Conservation (phyloP, 2,329 filamentous ascomycete genomes). For the Thielaviopsis musarum region DNA sequence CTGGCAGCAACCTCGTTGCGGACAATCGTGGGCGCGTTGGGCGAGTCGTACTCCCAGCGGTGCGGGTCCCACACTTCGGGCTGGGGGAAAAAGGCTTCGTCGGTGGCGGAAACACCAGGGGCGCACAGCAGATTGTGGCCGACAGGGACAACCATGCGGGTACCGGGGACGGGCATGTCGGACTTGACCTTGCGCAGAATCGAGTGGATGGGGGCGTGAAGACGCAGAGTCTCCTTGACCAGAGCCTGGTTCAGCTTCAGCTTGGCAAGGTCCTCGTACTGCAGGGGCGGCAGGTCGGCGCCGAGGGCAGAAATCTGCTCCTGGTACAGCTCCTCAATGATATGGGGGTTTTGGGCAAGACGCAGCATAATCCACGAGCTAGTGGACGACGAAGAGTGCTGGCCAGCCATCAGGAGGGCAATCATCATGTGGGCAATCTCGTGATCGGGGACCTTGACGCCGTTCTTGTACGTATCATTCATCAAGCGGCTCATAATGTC, state of each 20-base stretch:
- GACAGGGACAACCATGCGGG: conserved; percentile 66
- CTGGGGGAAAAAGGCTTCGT: conserved; percentile 63
- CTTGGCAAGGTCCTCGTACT: conserved; percentile 61
- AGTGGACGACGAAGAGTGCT: conserved; percentile 76
- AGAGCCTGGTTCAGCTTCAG: conserved; percentile 70
- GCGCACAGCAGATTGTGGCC: conserved; percentile 70
- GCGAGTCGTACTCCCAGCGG: conserved; percentile 60
- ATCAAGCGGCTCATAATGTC: conserved; percentile 90
- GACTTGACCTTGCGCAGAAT: conserved; percentile 86
- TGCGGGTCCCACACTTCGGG: conserved; percentile 76
- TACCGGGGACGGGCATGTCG: conserved; percentile 69
- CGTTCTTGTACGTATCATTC: conserved; percentile 73
- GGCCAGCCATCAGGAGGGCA: conserved; percentile 77
- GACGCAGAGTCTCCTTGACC: conserved; percentile 78
- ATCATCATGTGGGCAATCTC: conserved; percentile 92
- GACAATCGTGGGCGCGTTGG: conserved; percentile 31
- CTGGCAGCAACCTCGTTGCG: conserved; percentile 32
- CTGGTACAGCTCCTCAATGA: conserved; percentile 64
- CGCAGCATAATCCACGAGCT: conserved; percentile 73
- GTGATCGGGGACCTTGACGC: conserved; percentile 58
- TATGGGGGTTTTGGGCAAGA: conserved; percentile 58
- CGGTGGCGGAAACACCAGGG: conserved; percentile 62
- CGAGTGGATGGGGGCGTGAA: conserved; percentile 87
- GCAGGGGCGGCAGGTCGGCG: conserved; percentile 54
- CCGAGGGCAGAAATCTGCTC: conserved; percentile 67